Evolutionary conservation across 169 alveolate species (phyloP).

Genomic region (Plasmodium billcollinsi): DNA sequence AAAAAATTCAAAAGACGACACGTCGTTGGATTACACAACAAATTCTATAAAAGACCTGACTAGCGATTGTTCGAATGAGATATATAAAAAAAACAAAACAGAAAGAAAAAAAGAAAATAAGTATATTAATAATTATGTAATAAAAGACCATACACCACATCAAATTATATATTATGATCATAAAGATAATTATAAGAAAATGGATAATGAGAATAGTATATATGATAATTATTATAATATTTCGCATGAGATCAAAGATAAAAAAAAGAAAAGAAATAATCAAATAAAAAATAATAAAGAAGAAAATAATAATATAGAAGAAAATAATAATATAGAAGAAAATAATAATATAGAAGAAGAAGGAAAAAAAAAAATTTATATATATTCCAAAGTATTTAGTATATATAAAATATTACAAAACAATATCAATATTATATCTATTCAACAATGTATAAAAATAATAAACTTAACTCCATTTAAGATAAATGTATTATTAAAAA

Average conservation of each 20-base stretch:
- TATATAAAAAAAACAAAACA: neutral
- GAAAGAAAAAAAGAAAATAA: neutral
- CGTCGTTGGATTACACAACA: neutral
- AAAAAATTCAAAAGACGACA: neutral
- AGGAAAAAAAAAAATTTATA: constrained; percentile 9
- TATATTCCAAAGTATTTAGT: constrained; percentile 28
- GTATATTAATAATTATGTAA: neutral
- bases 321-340: no score
- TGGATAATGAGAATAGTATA: no score
- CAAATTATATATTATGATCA: neutral
- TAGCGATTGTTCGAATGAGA: no score
- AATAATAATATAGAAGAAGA: neutral
- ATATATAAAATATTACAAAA: constrained; percentile 2
- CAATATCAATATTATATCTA: constrained; percentile 15
- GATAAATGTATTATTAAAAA: constrained; percentile 42
- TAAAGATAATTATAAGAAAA: neutral
- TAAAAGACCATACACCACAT: neutral
- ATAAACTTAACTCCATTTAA: constrained; percentile 38
- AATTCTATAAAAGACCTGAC: neutral
- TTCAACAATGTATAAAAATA: constrained; percentile 24
- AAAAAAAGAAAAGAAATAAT: neutral
- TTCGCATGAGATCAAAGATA: neutral
- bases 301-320: neutral
- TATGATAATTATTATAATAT: no score
- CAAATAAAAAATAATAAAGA: no score